Percentiles rank a stretch among this genome's conserved stretches.
These are phyloP conservation scores for Cystobasidiaceae sp. DNA, from an alignment of 1,284 basidiomycete genomes.

Conservation along the genomic window DNA sequence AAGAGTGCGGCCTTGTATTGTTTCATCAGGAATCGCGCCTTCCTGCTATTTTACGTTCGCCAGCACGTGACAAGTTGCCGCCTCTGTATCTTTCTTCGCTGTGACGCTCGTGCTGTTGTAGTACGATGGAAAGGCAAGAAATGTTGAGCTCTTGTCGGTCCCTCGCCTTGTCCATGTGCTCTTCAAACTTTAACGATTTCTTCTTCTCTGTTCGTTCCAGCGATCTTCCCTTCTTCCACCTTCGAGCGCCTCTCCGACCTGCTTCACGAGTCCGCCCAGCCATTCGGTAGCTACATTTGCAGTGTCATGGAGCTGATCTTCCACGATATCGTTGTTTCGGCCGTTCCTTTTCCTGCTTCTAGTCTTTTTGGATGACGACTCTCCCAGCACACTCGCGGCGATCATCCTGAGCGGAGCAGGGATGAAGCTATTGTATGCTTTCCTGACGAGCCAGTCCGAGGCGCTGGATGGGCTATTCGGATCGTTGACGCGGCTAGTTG, in stretches of 20 bases:
- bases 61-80: no score
- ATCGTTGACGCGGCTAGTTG: not conserved
- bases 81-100: no score
- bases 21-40: no score
- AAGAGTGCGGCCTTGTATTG: no score
- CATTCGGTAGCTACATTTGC: conserved; percentile 21
- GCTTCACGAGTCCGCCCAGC: not conserved
- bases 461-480: no score
- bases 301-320: not conserved
- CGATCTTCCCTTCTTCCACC: conserved; percentile 6
- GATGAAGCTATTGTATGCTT: conserved; percentile 12
- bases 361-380: not conserved
- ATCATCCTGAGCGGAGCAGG: conserved; percentile 10
- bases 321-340: not conserved
- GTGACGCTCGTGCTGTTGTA: no score
- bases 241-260: not conserved
- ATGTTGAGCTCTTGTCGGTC: no score
- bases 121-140: no score
- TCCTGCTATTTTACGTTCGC: no score
- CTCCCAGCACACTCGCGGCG: no score
- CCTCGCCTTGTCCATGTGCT: not conserved
- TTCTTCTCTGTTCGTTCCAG: conserved; percentile 3
- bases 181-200: not conserved
- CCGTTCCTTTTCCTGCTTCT: not conserved
- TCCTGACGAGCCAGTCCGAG: not conserved